Evolutionary conservation across 768 basidiomycete genomes (phyloP).

Genomic region (Leccinum truebloodii): DNA sequence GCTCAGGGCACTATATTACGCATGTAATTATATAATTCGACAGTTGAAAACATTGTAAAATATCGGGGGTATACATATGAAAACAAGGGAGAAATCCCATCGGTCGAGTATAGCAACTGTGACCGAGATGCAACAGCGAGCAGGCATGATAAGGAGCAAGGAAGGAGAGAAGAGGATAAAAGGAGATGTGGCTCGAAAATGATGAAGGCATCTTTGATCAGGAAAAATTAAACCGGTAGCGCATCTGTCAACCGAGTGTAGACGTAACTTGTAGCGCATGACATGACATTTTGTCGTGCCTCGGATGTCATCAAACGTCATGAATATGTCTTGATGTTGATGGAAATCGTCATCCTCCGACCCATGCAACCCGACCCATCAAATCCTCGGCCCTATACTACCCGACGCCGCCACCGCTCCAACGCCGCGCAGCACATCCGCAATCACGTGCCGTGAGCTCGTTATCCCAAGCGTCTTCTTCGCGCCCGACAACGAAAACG

Average conservation of each 20-base stretch:
- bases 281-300: background rate
- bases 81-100: background rate
- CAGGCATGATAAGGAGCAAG: background rate
- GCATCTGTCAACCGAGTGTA: too few relatives aligned
- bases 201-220: background rate
- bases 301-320: background rate
- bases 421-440: slow-evolving; percentile 47
- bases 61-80: background rate
- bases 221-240: too few relatives aligned
- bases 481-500: slow-evolving; percentile 5
- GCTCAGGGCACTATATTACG: background rate
- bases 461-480: slow-evolving; percentile 21
- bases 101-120: background rate
- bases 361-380: background rate
- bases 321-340: background rate
- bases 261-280: background rate
- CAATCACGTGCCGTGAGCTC: slow-evolving; percentile 26
- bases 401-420: slow-evolving; percentile 32
- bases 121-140: background rate
- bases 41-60: background rate
- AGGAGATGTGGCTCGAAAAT: background rate
- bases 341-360: background rate
- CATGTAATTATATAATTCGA: background rate
- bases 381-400: background rate
- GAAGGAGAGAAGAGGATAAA: background rate